Conservation (phyloP, 2,329 filamentous ascomycete species). For the Pseudogymnoascus sp. region DNA sequence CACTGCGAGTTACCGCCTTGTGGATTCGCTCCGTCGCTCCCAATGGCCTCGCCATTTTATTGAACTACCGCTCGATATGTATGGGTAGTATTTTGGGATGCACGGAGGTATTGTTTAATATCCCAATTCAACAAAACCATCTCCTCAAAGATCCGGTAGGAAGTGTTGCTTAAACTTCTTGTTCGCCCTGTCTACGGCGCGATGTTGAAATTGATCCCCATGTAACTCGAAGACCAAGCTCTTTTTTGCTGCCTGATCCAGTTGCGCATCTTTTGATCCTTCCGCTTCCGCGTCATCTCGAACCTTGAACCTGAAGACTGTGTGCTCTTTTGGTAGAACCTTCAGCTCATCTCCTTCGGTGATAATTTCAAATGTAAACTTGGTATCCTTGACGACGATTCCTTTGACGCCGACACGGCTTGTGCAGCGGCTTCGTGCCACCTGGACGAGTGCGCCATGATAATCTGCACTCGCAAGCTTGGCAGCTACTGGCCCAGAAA, state of each 20-base stretch:
- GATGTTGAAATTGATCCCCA: slow-evolving; percentile 76
- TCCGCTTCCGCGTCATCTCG: slow-evolving; percentile 15
- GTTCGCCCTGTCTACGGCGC: slow-evolving; percentile 76
- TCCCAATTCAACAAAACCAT: not conserved
- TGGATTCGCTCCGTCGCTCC: not conserved
- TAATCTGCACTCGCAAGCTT: slow-evolving; percentile 82
- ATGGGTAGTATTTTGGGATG: not conserved
- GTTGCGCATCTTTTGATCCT: slow-evolving; percentile 19
- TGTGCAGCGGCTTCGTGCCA: slow-evolving; percentile 72
- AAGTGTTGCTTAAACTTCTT: slow-evolving; percentile 88
- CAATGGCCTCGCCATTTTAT: not conserved
- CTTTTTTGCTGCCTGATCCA: slow-evolving; percentile 23
- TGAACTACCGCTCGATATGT: not conserved
- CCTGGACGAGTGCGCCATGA: slow-evolving; percentile 76
- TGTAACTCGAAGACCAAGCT: slow-evolving; percentile 73
- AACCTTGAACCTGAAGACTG: slow-evolving; percentile 71
- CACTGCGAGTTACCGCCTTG: not conserved
- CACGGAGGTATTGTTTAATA: not conserved
- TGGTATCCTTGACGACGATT: slow-evolving; percentile 82
- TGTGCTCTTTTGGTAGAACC: slow-evolving; percentile 81
- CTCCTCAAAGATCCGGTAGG: slow-evolving; percentile 57
- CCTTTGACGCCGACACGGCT: slow-evolving; percentile 75
- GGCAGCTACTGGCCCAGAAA: slow-evolving; percentile 44
- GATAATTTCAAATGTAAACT: slow-evolving; percentile 77
- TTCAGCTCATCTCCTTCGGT: slow-evolving; percentile 64